A percentile compares a stretch with the other conserved stretches of the same genome.
These are phyloP conservation scores for Beauveria brongniartii DNA, from an alignment of 2,329 filamentous ascomycete species.

Conservation along the genomic window DNA sequence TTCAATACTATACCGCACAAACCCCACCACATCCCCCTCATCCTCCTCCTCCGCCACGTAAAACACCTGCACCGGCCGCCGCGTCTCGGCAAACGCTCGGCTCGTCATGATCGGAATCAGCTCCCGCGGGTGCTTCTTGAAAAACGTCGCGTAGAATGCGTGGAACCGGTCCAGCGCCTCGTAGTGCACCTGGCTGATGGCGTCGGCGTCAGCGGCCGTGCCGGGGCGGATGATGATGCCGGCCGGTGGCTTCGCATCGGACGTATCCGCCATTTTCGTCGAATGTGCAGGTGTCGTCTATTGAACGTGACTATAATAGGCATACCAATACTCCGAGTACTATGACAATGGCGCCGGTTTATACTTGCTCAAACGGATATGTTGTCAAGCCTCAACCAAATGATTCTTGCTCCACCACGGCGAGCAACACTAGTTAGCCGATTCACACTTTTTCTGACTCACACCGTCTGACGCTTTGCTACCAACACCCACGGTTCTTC, in stretches of 20 bases:
- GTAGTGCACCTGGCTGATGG: constrained; percentile 15
- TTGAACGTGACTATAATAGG: no score
- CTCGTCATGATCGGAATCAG: constrained; percentile 9
- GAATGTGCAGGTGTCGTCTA: no score
- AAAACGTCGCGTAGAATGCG: constrained; percentile 16
- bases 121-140: constrained; percentile 12
- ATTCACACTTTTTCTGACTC: neutral
- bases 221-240: constrained; percentile 12
- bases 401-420: neutral
- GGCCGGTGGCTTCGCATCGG: neutral
- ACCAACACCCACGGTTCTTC: neutral
- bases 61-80: constrained; percentile 4
- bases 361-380: neutral
- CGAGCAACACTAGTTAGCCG: neutral
- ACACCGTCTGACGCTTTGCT: neutral
- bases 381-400: neutral
- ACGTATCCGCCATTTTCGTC: neutral
- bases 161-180: constrained; percentile 14
- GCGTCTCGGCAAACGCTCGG: neutral
- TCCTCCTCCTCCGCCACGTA: constrained; percentile 10
- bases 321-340: neutral
- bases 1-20: constrained; percentile 11
- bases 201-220: constrained; percentile 9
- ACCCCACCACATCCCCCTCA: constrained; percentile 10
- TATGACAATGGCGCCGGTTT: neutral